Conservation (phyloP, 345 rosid species). For the Aethionema arabicum region DNA sequence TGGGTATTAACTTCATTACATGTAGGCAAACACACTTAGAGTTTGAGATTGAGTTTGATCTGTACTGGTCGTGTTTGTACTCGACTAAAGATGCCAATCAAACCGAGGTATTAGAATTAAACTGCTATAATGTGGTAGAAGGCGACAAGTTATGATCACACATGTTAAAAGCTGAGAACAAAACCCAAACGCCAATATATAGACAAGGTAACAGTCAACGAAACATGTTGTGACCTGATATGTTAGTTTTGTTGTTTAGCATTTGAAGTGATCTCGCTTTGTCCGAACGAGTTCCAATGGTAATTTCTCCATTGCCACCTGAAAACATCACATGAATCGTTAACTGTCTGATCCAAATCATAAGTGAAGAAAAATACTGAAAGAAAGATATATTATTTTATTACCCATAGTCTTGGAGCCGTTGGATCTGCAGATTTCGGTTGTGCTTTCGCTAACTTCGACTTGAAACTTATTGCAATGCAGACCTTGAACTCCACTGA, state of each 20-base stretch:
- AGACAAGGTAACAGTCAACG: not conserved
- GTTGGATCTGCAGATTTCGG: constrained; percentile 66
- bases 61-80: too few species aligned
- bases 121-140: not conserved
- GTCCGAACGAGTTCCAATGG: constrained; percentile 80
- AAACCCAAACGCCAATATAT: too few species aligned
- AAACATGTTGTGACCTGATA: constrained; percentile 6
- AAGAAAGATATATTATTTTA: constrained; percentile 12
- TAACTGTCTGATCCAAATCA: not conserved
- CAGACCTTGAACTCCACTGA: constrained; percentile 82
- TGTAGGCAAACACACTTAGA: too few species aligned
- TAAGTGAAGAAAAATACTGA: not conserved
- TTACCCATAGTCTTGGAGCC: constrained; percentile 91
- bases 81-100: too few species aligned
- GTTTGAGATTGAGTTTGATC: too few species aligned
- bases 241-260: constrained; percentile 27
- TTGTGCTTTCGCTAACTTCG: constrained; percentile 62
- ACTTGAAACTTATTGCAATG: constrained; percentile 64
- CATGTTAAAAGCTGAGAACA: not conserved
- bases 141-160: not conserved
- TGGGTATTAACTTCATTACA: too few species aligned
- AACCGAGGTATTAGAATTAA: too few species aligned
- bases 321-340: constrained; percentile 25
- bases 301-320: constrained; percentile 79
- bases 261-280: constrained; percentile 45